A percentile compares a stretch with the other conserved stretches of the same genome.
Conservation (phyloP, 495 filamentous ascomycete genomes). For the Lichina pygmaea region DNA sequence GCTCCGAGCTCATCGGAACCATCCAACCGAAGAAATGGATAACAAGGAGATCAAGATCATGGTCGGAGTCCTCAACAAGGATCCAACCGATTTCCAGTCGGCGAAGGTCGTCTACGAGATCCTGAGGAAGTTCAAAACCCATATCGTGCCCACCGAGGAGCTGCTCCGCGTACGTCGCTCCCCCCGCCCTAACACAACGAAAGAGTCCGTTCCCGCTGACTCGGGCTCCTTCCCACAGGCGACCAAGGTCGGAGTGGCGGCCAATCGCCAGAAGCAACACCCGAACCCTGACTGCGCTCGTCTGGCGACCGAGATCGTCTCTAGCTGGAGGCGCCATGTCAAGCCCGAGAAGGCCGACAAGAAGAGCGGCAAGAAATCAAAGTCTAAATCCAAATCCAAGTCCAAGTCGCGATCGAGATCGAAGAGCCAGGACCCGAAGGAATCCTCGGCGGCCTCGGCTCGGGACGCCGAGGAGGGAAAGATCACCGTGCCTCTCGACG, state of each 20-base stretch:
- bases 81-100: constrained; percentile 37
- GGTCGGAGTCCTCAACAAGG: constrained; percentile 52
- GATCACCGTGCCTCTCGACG: constrained; percentile 38
- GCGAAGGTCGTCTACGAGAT: constrained; percentile 34
- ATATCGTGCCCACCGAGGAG: constrained; percentile 63
- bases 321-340: constrained; percentile 66
- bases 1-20: neutral
- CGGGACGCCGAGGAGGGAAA: constrained; percentile 17
- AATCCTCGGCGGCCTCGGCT: constrained; percentile 13
- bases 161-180: constrained; percentile 32
- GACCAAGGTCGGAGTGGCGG: constrained; percentile 73
- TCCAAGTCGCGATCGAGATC: constrained; percentile 12
- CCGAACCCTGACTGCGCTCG: constrained; percentile 47
- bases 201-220: neutral
- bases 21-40: constrained; percentile 28
- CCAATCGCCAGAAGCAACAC: constrained; percentile 59
- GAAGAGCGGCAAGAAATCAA: constrained; percentile 15
- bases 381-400: constrained; percentile 19
- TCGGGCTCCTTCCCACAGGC: constrained; percentile 17
- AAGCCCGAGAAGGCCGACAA: constrained; percentile 18
- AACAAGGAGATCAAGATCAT: constrained; percentile 48
- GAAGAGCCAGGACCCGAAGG: constrained; percentile 11
- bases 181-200: neutral
- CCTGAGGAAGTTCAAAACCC: constrained; percentile 49
- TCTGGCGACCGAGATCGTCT: constrained; percentile 53